A percentile compares a stretch with the other conserved stretches of the same genome.
These are phyloP conservation scores for Clathrus columnatus DNA, from an alignment of 768 basidiomycete genomes.

Conservation along the genomic window DNA sequence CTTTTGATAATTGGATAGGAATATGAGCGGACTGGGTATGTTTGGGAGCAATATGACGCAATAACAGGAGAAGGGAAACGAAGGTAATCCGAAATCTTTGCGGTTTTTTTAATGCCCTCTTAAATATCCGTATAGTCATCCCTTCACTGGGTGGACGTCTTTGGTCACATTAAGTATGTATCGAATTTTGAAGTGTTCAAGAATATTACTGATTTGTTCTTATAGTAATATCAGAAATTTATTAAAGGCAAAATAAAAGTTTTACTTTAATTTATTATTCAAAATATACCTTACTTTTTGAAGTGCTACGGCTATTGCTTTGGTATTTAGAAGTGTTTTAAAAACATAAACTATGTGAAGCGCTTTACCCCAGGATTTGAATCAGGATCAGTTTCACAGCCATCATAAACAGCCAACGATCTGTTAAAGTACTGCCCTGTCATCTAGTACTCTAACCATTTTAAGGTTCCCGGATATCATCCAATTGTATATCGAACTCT, in stretches of 20 bases:
- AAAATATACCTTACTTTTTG: background rate
- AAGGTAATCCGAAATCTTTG: conserved; percentile 48
- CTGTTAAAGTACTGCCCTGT: no score
- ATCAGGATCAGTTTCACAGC: no score
- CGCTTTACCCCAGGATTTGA: no score
- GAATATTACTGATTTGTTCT: background rate
- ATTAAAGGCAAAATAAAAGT: conserved; percentile 28
- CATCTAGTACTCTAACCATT: no score
- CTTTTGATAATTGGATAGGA: conserved; percentile 41
- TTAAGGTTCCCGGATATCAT: no score
- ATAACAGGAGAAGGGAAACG: conserved; percentile 73
- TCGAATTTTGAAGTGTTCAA: background rate
- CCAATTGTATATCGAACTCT: no score
- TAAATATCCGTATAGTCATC: conserved; percentile 49
- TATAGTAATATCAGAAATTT: conserved; percentile 62
- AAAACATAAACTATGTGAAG: no score
- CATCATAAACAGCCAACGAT: no score
- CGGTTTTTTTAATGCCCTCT: conserved; percentile 10
- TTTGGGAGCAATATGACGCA: conserved; percentile 96
- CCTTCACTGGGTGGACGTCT: conserved; percentile 97
- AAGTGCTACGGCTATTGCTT: no score
- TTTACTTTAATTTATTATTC: background rate
- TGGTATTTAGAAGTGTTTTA: no score
- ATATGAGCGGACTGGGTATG: conserved; percentile 86
- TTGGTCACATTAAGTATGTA: conserved; percentile 77